Evolutionary conservation across 139 green algal genomes (phyloP).

Genomic region (Coelastrella sp.): DNA sequence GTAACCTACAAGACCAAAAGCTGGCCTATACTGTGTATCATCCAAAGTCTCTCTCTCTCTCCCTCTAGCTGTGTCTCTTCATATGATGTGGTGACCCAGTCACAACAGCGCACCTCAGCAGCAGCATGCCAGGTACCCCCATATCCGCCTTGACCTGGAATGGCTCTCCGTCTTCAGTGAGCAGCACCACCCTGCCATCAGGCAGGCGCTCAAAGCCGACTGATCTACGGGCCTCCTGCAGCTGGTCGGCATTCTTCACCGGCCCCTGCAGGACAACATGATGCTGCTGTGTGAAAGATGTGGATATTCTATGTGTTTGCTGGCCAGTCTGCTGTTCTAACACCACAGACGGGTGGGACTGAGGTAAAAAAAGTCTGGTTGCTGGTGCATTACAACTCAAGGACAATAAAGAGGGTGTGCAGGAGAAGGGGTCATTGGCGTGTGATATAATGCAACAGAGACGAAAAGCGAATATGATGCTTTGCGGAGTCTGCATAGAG

Average conservation of each 20-base stretch:
- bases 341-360: too few species aligned
- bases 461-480: too few species aligned
- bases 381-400: too few species aligned
- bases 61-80: neutral
- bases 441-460: too few species aligned
- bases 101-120: slow-evolving; percentile 19
- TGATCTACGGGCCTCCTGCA: slow-evolving; percentile 23
- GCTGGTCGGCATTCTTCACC: slow-evolving; percentile 2
- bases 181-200: slow-evolving; percentile 40
- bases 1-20: too few species aligned
- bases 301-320: too few species aligned
- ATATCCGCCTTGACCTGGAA: slow-evolving; percentile 51
- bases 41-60: neutral
- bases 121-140: slow-evolving; percentile 34
- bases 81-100: neutral
- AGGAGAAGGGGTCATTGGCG: too few species aligned
- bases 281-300: too few species aligned
- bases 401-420: too few species aligned
- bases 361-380: too few species aligned
- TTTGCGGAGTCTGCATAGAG: too few species aligned
- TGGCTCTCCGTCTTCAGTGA: slow-evolving; percentile 26
- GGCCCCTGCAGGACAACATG: slow-evolving; percentile 18
- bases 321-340: too few species aligned
- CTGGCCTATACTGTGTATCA: neutral
- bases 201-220: slow-evolving; percentile 41